Evolutionary conservation across 2,329 filamentous ascomycete genomes (phyloP).

Genomic region (Cercospora citrullina): DNA sequence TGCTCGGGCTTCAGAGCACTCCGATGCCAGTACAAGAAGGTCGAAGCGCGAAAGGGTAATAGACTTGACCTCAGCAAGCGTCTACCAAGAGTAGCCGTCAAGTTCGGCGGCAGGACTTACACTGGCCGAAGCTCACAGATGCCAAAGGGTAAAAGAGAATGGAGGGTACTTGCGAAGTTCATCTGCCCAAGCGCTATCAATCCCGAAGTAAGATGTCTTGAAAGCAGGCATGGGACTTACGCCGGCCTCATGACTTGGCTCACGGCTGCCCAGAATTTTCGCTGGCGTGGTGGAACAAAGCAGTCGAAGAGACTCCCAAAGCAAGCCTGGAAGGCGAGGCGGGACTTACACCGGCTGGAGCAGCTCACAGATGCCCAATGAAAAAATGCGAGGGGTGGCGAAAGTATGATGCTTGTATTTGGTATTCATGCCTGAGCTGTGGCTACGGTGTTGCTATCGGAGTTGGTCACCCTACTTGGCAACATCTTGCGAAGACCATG

Average conservation of each 20-base stretch:
- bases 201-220: not conserved
- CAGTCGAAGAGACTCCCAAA: not conserved
- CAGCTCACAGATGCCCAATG: not conserved
- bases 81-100: constrained; percentile 6
- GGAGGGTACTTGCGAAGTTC: not conserved
- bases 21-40: not conserved
- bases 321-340: not conserved
- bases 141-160: not conserved
- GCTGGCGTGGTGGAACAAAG: not conserved
- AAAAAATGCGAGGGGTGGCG: not conserved
- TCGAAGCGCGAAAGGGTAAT: not conserved
- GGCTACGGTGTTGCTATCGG: no score
- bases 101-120: constrained; percentile 2
- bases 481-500: not conserved
- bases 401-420: not conserved
- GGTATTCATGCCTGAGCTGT: not conserved
- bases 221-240: not conserved
- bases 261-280: not conserved
- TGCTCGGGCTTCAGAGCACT: not conserved
- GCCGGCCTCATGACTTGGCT: constrained; percentile 2
- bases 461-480: not conserved
- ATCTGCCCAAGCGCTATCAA: not conserved
- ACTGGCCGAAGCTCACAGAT: constrained; percentile 11
- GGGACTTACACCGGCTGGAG: constrained; percentile 1
- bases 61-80: not conserved